phyloP scores from a whole-genome alignment of 116 monocot species.

The Thalassia testudinum region DNA sequence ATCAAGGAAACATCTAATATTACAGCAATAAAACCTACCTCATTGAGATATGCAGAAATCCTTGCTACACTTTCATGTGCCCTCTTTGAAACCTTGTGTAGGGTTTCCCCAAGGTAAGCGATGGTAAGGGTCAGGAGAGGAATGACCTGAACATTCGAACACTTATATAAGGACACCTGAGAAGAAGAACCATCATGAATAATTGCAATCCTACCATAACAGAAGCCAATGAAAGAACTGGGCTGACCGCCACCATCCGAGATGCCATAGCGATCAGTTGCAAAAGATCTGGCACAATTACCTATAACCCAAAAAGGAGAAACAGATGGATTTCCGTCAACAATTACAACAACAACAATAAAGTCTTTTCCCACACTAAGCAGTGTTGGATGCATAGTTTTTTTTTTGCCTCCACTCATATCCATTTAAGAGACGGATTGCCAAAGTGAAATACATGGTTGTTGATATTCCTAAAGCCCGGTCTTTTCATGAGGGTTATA shows the following conservation, averaged over 20 bases:
- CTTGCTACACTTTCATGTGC: conserved; percentile 42
- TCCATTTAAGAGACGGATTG: no score
- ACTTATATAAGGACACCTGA: neutral
- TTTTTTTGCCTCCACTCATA: no score
- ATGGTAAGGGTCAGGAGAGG: conserved; percentile 42
- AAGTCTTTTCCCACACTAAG: no score
- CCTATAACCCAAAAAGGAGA: conserved; percentile 10
- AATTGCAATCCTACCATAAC: conserved; percentile 26
- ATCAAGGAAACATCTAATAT: neutral
- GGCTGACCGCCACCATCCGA: conserved; percentile 64
- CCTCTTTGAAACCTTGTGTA: conserved; percentile 42
- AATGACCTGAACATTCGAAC: conserved; percentile 23
- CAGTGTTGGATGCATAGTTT: no score
- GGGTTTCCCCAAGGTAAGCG: conserved; percentile 43
- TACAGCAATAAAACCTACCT: conserved; percentile 19
- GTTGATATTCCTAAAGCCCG: no score
- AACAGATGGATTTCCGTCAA: no score
- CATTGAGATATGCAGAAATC: conserved; percentile 67
- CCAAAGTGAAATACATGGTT: no score
- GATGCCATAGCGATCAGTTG: conserved; percentile 54
- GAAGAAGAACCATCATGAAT: neutral
- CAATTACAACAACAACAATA: no score
- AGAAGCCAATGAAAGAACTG: conserved; percentile 42
- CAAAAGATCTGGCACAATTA: conserved; percentile 40
- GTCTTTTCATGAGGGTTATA: no score